Conservation (phyloP, 2,329 filamentous ascomycete species). For the Aureobasidium pullulans region DNA sequence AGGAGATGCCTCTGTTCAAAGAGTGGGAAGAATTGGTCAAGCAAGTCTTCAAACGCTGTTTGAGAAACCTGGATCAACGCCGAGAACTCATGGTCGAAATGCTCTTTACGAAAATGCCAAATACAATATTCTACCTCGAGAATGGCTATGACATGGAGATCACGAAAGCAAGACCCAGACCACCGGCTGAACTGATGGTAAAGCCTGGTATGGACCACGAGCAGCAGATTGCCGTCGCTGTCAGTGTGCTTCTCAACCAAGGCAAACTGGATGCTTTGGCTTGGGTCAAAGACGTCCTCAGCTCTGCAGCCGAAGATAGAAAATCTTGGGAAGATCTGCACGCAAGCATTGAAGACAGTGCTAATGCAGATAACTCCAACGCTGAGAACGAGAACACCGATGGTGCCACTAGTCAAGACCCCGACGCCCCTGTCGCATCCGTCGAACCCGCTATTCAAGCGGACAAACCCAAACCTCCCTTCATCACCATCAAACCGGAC, state of each 20-base stretch:
- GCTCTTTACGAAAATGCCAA: slow-evolving; percentile 85
- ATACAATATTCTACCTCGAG: slow-evolving; percentile 79
- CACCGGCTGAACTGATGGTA: slow-evolving; percentile 78
- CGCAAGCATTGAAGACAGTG: slow-evolving; percentile 26
- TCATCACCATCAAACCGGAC: slow-evolving; percentile 54
- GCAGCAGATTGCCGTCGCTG: slow-evolving; percentile 66
- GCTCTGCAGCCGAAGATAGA: slow-evolving; percentile 62
- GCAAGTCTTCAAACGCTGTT: slow-evolving; percentile 73
- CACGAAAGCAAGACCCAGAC: slow-evolving; percentile 54
- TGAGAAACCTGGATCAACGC: slow-evolving; percentile 77
- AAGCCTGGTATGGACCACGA: slow-evolving; percentile 60
- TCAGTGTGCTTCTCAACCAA: slow-evolving; percentile 72
- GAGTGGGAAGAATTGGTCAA: slow-evolving; percentile 89
- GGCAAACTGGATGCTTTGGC: slow-evolving; percentile 66
- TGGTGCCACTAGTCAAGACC: not conserved
- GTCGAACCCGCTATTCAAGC: slow-evolving; percentile 12
- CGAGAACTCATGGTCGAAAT: slow-evolving; percentile 78
- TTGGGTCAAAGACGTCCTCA: slow-evolving; percentile 72
- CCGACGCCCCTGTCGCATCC: not conserved
- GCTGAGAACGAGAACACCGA: not conserved
- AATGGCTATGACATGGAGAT: slow-evolving; percentile 82
- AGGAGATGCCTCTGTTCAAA: slow-evolving; percentile 54
- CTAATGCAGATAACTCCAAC: slow-evolving; percentile 25
- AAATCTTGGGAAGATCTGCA: slow-evolving; percentile 70
- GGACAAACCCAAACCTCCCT: slow-evolving; percentile 36